Evolutionary conservation across 306 rosid species (phyloP).

Genomic region (Lotus japonicus): DNA sequence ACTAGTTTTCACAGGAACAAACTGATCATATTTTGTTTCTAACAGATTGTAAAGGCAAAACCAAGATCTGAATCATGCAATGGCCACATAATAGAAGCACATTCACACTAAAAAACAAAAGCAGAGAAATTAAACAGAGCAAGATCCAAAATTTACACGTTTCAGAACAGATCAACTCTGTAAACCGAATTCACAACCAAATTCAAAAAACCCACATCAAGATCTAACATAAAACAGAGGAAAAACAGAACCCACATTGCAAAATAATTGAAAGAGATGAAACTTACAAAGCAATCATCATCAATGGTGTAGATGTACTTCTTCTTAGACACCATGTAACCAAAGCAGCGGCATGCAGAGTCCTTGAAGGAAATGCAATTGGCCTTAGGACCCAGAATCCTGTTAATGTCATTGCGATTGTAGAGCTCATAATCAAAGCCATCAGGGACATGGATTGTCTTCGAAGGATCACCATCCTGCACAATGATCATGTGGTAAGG

Average conservation of each 20-base stretch:
- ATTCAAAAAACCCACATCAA: background rate
- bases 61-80: conserved; percentile 9
- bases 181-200: background rate
- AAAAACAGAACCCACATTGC: background rate
- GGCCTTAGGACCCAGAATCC: conserved; percentile 71
- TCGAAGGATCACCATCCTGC: conserved; percentile 84
- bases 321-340: conserved; percentile 93
- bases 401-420: conserved; percentile 78
- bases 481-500: conserved; percentile 80
- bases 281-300: conserved; percentile 83
- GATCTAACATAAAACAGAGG: background rate
- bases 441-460: conserved; percentile 62
- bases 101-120: background rate
- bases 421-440: conserved; percentile 87
- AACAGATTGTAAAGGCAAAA: background rate
- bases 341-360: conserved; percentile 92
- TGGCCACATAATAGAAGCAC: background rate
- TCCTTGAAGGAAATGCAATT: conserved; percentile 87
- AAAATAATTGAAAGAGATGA: background rate
- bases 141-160: conserved; percentile 8
- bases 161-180: background rate
- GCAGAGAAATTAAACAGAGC: background rate
- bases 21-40: background rate
- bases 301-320: conserved; percentile 90
- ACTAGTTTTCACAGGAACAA: background rate